A percentile compares a stretch with the other conserved stretches of the same genome.
phyloP scores from a whole-genome alignment of 768 basidiomycete species.

The Tylopilus felleus region DNA sequence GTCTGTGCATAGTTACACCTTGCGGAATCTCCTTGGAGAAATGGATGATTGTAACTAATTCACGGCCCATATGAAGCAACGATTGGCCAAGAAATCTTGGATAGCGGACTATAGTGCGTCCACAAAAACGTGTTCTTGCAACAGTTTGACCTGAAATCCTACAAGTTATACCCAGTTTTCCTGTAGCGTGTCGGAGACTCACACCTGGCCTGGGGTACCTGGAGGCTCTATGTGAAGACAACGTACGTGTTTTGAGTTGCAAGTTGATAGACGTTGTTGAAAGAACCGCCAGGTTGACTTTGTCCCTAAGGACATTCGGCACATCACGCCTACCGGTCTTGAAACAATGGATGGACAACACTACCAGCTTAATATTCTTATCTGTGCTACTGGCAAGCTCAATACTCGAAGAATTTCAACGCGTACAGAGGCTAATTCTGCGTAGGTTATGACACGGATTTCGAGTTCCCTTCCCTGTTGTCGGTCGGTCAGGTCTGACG shows the following conservation, averaged over 20 bases:
- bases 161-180: constrained; percentile 53
- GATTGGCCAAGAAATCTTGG: constrained; percentile 54
- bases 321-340: constrained; percentile 52
- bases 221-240: constrained; percentile 60
- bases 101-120: constrained; percentile 47
- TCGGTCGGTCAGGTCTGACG: constrained; percentile 51
- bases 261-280: background rate
- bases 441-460: constrained; percentile 45
- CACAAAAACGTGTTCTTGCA: background rate
- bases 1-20: constrained; percentile 39
- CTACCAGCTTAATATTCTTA: constrained; percentile 54
- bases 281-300: constrained; percentile 38
- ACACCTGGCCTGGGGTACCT: constrained; percentile 69
- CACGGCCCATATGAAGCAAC: constrained; percentile 44
- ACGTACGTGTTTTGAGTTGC: constrained; percentile 29
- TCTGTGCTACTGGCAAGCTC: constrained; percentile 54
- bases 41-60: constrained; percentile 35
- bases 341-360: constrained; percentile 52
- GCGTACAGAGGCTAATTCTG: background rate
- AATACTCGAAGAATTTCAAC: background rate
- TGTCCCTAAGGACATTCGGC: constrained; percentile 44
- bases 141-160: background rate
- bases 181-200: constrained; percentile 57
- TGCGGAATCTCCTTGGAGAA: constrained; percentile 37
- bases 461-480: constrained; percentile 45